Percentiles rank a stretch among this genome's conserved stretches.
Evolutionary conservation across 2,329 filamentous ascomycete genomes (phyloP).

Genomic region (Xylaria sp.): DNA sequence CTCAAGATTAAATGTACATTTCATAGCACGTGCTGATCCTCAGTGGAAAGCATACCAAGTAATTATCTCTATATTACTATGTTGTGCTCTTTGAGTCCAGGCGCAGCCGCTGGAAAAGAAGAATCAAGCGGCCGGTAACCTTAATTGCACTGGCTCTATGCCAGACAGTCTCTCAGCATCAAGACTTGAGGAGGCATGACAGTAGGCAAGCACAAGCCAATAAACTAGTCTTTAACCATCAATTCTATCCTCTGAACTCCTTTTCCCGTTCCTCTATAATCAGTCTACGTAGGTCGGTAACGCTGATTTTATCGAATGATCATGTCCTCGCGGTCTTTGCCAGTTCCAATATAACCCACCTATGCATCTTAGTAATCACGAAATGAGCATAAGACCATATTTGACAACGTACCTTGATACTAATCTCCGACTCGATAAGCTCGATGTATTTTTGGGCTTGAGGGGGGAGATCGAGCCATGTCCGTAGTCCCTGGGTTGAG

Average conservation of each 20-base stretch:
- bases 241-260: constrained; percentile 26
- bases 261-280: constrained; percentile 21
- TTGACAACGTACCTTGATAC: constrained; percentile 29
- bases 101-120: no score
- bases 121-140: not conserved
- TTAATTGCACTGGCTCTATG: not conserved
- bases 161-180: not conserved
- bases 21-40: no score
- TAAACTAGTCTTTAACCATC: constrained; percentile 5
- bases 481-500: constrained; percentile 60
- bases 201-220: not conserved
- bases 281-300: not conserved
- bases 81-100: no score
- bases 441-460: constrained; percentile 65
- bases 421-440: constrained; percentile 44
- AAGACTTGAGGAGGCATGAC: not conserved
- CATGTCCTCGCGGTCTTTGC: constrained; percentile 41
- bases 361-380: constrained; percentile 20
- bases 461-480: constrained; percentile 62
- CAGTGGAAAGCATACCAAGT: no score
- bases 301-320: constrained; percentile 26
- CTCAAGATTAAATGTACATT: no score
- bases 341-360: constrained; percentile 41
- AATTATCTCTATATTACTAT: no score
- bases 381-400: not conserved